Evolutionary conservation across 179 eudicot species (phyloP), one percentile per base, ranked within the genome.

Genomic region (Silene noctiflora): DNA sequence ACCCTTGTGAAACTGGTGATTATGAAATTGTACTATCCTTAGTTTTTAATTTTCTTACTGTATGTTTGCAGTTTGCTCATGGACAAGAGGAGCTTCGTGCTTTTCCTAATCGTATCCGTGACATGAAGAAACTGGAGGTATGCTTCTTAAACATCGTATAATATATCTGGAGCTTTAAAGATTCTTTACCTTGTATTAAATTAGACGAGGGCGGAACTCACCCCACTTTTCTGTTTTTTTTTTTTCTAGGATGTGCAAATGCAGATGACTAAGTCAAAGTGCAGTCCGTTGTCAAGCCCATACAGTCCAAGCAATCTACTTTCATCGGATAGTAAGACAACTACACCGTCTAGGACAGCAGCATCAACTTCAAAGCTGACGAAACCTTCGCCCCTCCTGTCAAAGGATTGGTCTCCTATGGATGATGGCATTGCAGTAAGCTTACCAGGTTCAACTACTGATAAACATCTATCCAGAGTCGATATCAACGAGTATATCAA

Each of bases 1-100:
- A 66, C 9, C 1, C 20, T 33, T 13, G 6, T 4, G n/a, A 29
- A 46, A 46, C 16, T 46, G 16, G 53, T 11, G 53, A 46, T 11
- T 46, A 11, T 46, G 14, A 46, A 46, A 46, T 46, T 46, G 53
- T 11, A 46, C 16, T 11, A 16, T 12, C 16, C 4, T 46, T 46
- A 2, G 7, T 9, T 27, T n/a, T 8, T 16, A 24, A 13, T 51
- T 25, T 12, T 27, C 4, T 12, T 68, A 1, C 10, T 68, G 24
- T n/a, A 9, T 69, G 19, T 27, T 8, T 82, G 79, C 89, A 91
- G 96, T 85, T 84, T 71, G 87, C 88, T n/a, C 90, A 88, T 80
- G 93, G 89, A 66, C 81, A 88, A 67, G 88, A 89, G 82, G 90
- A 91, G 85, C 71, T 86, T 78, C 88, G 81, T 69, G 81, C 82